Base-by-base conservation (phyloP, 192 early-diverging fungal species). In the Backusella circina region DNA sequence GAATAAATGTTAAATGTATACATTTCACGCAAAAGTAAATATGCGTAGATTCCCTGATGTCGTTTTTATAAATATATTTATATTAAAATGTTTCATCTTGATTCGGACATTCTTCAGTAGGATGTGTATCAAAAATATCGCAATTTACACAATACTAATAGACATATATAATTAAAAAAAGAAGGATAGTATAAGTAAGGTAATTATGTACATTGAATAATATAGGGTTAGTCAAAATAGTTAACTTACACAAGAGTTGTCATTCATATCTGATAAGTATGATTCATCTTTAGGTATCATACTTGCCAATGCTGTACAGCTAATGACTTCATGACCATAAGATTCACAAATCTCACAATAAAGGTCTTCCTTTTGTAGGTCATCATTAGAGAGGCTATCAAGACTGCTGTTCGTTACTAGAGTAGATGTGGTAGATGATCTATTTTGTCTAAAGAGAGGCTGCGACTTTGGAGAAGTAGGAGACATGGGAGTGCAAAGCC, bases 111-210 rank as follows among this genome's bases (percentile, higher is more conserved):
- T 90, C 85, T 32, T 90, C 88, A 0, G 93, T 94, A 71, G 86
- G 85, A 68, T 94, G 93, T 7, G 71, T 80, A 28, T 78, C 86
- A 84, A 87, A 88, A 36, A 83, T 84, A 73, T 94, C 93, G 77
- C 93, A 94, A 80, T 94, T 91, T 41, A 92, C 91, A 73, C 93
- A 94, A 75, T 92, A 94, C 77, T 86, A 77, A 54, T 28, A 28
- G 38, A 72, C 30, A 23, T 23, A 57, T 57, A 57, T 23, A 50
- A 31, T 31, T 9, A 35, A 31, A 18, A n/a, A n/a, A n/a, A n/a
- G n/a, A n/a, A n/a, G n/a, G 9, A 31, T 30, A 2, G n/a, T 10
- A 35, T 30, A 35, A 32, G 28, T 35, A 66, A 38, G 36, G 13
- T 69, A 6, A 38, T 33, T 35, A 26, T 69, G 16, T 33, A 33